Conservation (phyloP, 441 rosid genomes). For the Populus tomentosa region DNA sequence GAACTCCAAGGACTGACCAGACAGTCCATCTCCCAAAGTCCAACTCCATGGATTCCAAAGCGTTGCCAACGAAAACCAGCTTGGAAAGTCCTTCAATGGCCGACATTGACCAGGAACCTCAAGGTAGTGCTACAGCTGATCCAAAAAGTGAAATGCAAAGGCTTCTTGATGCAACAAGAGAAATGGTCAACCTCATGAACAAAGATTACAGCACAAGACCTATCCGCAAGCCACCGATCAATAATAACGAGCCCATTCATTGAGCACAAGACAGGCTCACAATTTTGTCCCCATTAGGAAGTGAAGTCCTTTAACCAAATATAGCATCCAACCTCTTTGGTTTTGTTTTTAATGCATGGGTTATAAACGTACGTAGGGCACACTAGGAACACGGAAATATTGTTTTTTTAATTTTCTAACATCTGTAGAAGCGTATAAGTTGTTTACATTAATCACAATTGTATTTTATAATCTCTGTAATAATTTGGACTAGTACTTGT, state of each 20-base stretch:
- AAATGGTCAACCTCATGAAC: slow-evolving; percentile 38
- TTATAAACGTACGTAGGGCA: not conserved
- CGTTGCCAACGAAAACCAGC: slow-evolving; percentile 17
- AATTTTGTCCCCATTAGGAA: slow-evolving; percentile 28
- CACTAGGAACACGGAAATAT: slow-evolving; percentile 14
- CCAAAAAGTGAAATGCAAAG: slow-evolving; percentile 21
- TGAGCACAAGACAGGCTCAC: slow-evolving; percentile 24
- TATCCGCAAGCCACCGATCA: slow-evolving; percentile 51
- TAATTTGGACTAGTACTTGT: too few relatives aligned
- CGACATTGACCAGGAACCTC: not conserved
- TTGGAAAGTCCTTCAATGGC: slow-evolving; percentile 19
- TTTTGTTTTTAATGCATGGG: not conserved
- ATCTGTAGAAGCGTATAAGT: slow-evolving; percentile 14
- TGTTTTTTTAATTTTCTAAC: slow-evolving; percentile 1
- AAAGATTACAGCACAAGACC: slow-evolving; percentile 43
- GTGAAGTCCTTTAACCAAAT: slow-evolving; percentile 19
- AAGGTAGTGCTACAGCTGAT: not conserved
- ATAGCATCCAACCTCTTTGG: not conserved
- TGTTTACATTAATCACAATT: slow-evolving; percentile 23
- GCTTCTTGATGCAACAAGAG: slow-evolving; percentile 30
- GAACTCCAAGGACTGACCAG: slow-evolving; percentile 19
- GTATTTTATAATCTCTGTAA: not conserved
- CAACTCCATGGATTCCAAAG: slow-evolving; percentile 15
- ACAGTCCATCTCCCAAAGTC: slow-evolving; percentile 6
- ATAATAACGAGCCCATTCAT: slow-evolving; percentile 42